Conservation (phyloP, 768 basidiomycete genomes). For the Phaeotremella fagi region DNA sequence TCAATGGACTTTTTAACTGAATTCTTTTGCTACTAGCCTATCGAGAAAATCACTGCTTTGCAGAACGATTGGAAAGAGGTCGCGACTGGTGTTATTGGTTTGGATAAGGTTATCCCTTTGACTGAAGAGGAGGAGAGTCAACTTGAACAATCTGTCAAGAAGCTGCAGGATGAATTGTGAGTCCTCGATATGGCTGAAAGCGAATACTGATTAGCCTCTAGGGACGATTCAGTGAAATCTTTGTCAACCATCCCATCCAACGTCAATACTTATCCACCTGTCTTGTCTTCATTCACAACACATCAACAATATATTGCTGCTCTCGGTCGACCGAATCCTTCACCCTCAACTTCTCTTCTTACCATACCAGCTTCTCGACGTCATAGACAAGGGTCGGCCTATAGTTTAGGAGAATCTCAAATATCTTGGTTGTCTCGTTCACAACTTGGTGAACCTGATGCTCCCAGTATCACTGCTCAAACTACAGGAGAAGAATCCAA, state of each 20-base stretch:
- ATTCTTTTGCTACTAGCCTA: constrained; percentile 17
- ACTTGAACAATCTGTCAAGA: constrained; percentile 17
- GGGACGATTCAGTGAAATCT: constrained; percentile 20
- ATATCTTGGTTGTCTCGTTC: constrained; percentile 34
- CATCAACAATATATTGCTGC: constrained; percentile 33
- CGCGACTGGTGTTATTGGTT: constrained; percentile 21
- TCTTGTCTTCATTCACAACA: constrained; percentile 29
- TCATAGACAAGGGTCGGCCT: constrained; percentile 9
- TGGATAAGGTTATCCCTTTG: constrained; percentile 28
- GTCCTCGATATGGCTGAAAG: constrained; percentile 3
- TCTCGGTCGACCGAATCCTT: constrained; percentile 33
- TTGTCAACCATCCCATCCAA: constrained; percentile 32
- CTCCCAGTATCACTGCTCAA: constrained; percentile 4
- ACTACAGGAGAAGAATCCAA: constrained; percentile 17
- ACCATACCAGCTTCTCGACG: constrained; percentile 11
- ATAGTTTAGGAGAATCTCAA: not conserved
- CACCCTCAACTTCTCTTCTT: constrained; percentile 35
- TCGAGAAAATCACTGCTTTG: constrained; percentile 23
- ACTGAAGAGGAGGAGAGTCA: constrained; percentile 26
- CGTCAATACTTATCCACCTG: constrained; percentile 40
- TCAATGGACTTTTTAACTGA: not conserved
- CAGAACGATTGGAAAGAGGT: constrained; percentile 29
- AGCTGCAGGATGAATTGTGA: constrained; percentile 20
- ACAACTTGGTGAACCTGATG: constrained; percentile 38
- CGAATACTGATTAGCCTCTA: constrained; percentile 3